These are phyloP conservation scores for Dendrobium catenatum DNA, from an alignment of 106 monocot species.

Conservation along the genomic window DNA sequence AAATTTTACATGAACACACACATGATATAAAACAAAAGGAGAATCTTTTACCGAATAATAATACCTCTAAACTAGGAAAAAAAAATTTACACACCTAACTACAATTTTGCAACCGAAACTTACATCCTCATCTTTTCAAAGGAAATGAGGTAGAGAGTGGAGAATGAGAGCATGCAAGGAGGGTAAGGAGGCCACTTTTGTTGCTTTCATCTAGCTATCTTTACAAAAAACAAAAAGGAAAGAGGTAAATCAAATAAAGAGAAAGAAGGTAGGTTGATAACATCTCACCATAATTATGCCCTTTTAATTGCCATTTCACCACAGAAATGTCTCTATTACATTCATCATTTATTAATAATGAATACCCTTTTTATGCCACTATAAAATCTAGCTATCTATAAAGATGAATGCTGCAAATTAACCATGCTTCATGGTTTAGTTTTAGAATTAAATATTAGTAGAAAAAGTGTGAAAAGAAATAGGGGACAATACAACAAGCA, in stretches of 20 bases:
- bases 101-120: no score
- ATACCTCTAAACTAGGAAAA: no score
- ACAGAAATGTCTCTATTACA: neutral
- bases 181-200: neutral
- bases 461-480: neutral
- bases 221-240: neutral
- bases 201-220: neutral
- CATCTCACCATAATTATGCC: neutral
- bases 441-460: neutral
- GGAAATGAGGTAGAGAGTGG: no score
- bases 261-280: neutral
- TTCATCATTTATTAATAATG: neutral
- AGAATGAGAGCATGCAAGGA: no score
- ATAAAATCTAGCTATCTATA: neutral
- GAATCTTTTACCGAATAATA: no score
- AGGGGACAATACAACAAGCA: no score
- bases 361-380: neutral
- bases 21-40: no score
- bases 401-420: neutral
- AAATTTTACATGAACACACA: no score
- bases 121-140: no score
- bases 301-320: neutral
- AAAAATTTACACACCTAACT: no score
- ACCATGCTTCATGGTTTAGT: neutral
- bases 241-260: neutral